These are phyloP conservation scores for Mucor sp. DNA, from an alignment of 371 early-diverging fungal species.

Conservation along the genomic window DNA sequence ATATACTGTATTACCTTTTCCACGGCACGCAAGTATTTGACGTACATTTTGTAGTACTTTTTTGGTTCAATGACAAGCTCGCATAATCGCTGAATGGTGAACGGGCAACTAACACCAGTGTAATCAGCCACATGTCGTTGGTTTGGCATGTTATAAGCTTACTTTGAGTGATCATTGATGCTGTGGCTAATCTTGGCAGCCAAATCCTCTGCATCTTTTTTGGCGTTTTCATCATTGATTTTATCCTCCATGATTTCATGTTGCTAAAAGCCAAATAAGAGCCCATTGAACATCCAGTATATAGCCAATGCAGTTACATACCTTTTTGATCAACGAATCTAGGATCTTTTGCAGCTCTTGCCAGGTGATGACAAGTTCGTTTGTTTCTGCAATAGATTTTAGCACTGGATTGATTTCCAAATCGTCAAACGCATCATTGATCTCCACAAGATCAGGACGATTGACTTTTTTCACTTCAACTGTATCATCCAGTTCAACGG, in stretches of 20 bases:
- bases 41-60: constrained; percentile 52
- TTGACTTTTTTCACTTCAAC: background rate
- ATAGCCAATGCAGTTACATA: background rate
- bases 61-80: constrained; percentile 53
- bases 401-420: background rate
- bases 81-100: constrained; percentile 62
- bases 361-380: background rate
- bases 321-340: background rate
- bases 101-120: constrained; percentile 41
- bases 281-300: background rate
- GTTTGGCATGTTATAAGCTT: background rate
- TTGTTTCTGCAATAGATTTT: constrained; percentile 2
- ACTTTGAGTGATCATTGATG: constrained; percentile 38
- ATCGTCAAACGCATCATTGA: background rate
- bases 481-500: background rate
- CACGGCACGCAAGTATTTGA: constrained; percentile 61
- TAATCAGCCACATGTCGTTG: background rate
- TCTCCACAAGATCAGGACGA: background rate
- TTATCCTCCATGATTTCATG: constrained; percentile 29
- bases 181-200: constrained; percentile 29
- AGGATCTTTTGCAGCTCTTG: background rate
- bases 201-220: constrained; percentile 21
- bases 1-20: constrained; percentile 48
- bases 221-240: constrained; percentile 13
- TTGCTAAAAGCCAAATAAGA: constrained; percentile 22